Evolutionary conservation across 2,329 filamentous ascomycete species (phyloP), one percentile per base, ranked within the genome.

Genomic region (Aureobasidium sp.): DNA sequence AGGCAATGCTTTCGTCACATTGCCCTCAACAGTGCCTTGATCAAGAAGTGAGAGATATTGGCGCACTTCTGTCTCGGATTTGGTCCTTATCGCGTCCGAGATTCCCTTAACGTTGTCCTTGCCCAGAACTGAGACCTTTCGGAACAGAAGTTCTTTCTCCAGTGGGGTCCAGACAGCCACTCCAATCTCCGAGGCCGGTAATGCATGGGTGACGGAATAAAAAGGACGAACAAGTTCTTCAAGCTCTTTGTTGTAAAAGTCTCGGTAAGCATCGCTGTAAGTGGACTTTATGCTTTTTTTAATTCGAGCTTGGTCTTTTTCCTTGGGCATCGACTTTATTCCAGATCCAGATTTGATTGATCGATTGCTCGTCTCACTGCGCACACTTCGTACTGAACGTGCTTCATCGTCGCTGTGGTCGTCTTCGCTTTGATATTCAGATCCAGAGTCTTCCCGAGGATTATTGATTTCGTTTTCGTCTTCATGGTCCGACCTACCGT

Each of bases 81-180:
- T 97, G 35, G 84, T 86, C 0, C 78, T 77, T 17, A 96, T 77
- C 0, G 81, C 78, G 9, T 73, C 67, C 1, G 89, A 79, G 60
- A 96, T 86, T 1, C 79, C 81, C 1, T 73, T 73, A 0, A 87
- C 67, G 63, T 90, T 77, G 65, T 84, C 80, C 55, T 76, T 80
- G 0, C 90, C 90, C 2, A 87, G 78, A 0, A 82, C 81, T 1
- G 80, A 77, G 3, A 95, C 71, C 0, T 83, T 80, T 15, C 81
- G 76, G 70, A 90, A 95, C 61, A 96, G 82, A 0, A 76, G 66
- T 1, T 80, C 75, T 69, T 95, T 95, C 68, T 96, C 92, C 1
- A 75, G 66, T 0, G 80, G 63, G 0, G 82, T 85, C 93, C 93
- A 97, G 11, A 74, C 65, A 0, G 85, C 84, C 27, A 84, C 78